These are phyloP conservation scores for Telfairia occidentalis DNA, from an alignment of 331 rosid species.

Conservation along the genomic window DNA sequence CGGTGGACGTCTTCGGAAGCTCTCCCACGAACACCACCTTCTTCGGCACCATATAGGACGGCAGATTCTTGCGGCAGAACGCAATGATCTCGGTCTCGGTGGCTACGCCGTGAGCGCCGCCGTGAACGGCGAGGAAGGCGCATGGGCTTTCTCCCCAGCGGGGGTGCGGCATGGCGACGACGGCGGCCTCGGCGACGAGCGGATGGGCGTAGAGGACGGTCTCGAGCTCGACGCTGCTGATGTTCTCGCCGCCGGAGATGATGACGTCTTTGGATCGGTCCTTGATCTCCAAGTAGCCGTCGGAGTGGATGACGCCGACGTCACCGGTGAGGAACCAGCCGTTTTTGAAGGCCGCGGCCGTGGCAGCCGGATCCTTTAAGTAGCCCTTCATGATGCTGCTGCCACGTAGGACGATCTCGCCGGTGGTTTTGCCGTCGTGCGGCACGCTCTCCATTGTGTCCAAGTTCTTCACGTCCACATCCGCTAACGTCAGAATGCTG, in stretches of 20 bases:
- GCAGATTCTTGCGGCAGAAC: slow-evolving; percentile 49
- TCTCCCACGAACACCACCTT: slow-evolving; percentile 50
- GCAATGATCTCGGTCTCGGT: slow-evolving; percentile 34
- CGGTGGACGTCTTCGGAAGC: slow-evolving; percentile 57
- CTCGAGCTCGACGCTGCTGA: slow-evolving; percentile 74
- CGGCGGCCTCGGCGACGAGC: slow-evolving; percentile 56
- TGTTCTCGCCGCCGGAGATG: slow-evolving; percentile 84
- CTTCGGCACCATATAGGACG: slow-evolving; percentile 72
- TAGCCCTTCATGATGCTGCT: slow-evolving; percentile 84
- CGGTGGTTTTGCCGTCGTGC: slow-evolving; percentile 53
- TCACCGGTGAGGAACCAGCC: slow-evolving; percentile 87
- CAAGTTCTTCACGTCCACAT: slow-evolving; percentile 56
- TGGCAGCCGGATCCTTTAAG: slow-evolving; percentile 38
- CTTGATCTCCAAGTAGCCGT: slow-evolving; percentile 79
- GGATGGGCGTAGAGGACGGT: slow-evolving; percentile 51
- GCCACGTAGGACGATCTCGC: slow-evolving; percentile 69
- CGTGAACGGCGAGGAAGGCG: slow-evolving; percentile 43
- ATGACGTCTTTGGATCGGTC: slow-evolving; percentile 83
- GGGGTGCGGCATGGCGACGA: slow-evolving; percentile 79
- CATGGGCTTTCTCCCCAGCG: slow-evolving; percentile 94
- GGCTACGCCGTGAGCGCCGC: neutral
- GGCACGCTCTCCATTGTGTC: slow-evolving; percentile 58
- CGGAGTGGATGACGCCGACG: slow-evolving; percentile 60
- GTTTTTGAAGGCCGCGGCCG: slow-evolving; percentile 30
- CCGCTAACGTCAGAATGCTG: slow-evolving; percentile 45